Evolutionary conservation across 495 filamentous ascomycete species (phyloP), one percentile per base, ranked within the genome.

Genomic region (Lasiosphaeria miniovina): DNA sequence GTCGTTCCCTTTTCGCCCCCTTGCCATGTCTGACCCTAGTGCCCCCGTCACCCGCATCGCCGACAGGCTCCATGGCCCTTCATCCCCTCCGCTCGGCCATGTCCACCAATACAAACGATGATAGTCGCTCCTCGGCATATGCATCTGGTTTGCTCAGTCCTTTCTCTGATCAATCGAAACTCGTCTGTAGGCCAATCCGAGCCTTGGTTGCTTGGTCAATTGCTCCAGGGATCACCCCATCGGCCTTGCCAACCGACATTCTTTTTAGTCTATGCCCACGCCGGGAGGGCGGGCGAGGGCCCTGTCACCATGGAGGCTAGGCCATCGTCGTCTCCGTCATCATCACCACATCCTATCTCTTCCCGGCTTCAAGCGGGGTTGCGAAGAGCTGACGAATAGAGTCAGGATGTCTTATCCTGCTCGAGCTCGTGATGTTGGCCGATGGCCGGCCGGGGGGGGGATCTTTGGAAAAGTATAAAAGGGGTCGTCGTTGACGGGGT

Each of bases 401-500:
- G 74, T 74, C 75, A 63, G 70, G 69, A 52, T 64, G 71, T 76
- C 75, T 77, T 81, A 79, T 78, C 75, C 76, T 70, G n/a, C 67
- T 73, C 67, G 64, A 62, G 60, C 67, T 71, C 69, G 66, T 70
- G 67, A 73, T 70, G 62, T 71, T 68, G 69, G 59, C 63, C 59
- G 61, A 53, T 59, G 33, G 52, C 60, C 51, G 60, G 60, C 58
- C 46, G 49, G 50, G 62, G 64, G 55, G 41, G 60, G 53, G n/a
- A n/a, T n/a, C n/a, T 38, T 54, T 38, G 45, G 70, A 84, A 70
- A 82, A 74, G 71, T 89, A 89, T 89, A 89, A 85, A 89, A 82
- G 73, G 80, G 75, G 68, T 57, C 64, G 65, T 74, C 69, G 62
- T 80, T 68, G 71, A 79, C 77, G 65, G 69, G 10, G 11, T 52